These are phyloP conservation scores for Colletotrichum paranaense DNA, from an alignment of 2,329 filamentous ascomycete genomes.

Conservation along the genomic window DNA sequence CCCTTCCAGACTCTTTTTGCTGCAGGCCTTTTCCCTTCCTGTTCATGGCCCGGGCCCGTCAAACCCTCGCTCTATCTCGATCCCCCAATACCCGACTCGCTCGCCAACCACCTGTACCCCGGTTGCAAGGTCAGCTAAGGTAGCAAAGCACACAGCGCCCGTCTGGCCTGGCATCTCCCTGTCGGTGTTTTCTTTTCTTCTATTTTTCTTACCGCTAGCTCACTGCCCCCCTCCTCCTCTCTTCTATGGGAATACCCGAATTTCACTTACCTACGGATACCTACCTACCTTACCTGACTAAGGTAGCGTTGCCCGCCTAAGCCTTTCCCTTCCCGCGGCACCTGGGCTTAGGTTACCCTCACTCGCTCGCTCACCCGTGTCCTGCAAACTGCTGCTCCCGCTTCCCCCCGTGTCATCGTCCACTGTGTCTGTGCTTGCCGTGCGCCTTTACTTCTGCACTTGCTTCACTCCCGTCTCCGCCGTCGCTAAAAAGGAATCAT, in stretches of 20 bases:
- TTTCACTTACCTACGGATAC: neutral
- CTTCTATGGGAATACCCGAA: neutral
- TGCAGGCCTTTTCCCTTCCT: conserved; percentile 22
- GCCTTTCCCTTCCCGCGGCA: neutral
- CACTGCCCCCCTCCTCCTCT: neutral
- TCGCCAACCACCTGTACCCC: neutral
- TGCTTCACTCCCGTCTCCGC: conserved; percentile 22
- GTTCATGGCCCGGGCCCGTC: neutral
- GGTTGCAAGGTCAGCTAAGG: neutral
- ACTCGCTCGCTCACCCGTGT: no score
- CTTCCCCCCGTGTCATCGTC: conserved; percentile 1
- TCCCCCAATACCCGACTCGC: neutral
- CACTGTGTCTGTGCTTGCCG: conserved; percentile 14
- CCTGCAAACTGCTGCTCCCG: no score
- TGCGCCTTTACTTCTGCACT: conserved; percentile 18
- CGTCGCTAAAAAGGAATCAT: conserved; percentile 28
- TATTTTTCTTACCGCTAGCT: neutral
- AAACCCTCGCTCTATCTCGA: conserved; percentile 5
- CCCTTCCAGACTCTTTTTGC: neutral
- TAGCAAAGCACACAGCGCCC: neutral
- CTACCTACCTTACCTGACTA: neutral
- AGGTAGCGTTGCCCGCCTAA: neutral
- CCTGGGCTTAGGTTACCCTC: neutral
- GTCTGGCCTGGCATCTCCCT: neutral
- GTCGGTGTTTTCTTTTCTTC: neutral